Conservation (phyloP, 148 eudicot species). For the Rhododendron kiyosumense region DNA sequence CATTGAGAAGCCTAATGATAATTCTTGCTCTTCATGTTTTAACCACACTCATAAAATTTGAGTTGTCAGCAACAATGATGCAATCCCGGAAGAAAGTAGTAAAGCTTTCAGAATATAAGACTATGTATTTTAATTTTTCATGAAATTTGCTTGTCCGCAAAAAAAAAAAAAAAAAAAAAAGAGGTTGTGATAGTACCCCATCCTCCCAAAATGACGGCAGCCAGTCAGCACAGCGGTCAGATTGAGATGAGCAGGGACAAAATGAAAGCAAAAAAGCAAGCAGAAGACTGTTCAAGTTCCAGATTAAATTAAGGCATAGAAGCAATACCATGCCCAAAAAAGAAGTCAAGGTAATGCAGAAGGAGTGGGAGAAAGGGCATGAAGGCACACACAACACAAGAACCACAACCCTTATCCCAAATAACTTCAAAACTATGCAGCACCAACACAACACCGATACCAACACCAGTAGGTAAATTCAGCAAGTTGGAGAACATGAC, state of each 20-base stretch:
- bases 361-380: background rate
- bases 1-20: background rate
- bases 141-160: background rate
- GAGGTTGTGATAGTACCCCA: background rate
- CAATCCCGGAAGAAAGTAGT: background rate
- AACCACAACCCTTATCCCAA: background rate
- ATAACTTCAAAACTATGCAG: background rate
- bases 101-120: no score
- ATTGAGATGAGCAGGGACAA: background rate
- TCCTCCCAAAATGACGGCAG: background rate
- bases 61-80: background rate
- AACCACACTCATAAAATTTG: background rate
- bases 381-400: background rate
- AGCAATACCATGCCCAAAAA: background rate
- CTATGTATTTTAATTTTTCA: no score
- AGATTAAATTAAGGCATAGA: background rate
- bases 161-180: background rate
- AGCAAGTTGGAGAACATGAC: background rate
- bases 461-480: background rate
- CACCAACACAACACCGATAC: background rate
- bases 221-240: background rate
- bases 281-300: background rate
- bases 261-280: background rate
- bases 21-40: slow-evolving; percentile 7
- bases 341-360: background rate